Conservation (phyloP, 2,329 filamentous ascomycete genomes). For the Cephalotrichum gorgonifer region DNA sequence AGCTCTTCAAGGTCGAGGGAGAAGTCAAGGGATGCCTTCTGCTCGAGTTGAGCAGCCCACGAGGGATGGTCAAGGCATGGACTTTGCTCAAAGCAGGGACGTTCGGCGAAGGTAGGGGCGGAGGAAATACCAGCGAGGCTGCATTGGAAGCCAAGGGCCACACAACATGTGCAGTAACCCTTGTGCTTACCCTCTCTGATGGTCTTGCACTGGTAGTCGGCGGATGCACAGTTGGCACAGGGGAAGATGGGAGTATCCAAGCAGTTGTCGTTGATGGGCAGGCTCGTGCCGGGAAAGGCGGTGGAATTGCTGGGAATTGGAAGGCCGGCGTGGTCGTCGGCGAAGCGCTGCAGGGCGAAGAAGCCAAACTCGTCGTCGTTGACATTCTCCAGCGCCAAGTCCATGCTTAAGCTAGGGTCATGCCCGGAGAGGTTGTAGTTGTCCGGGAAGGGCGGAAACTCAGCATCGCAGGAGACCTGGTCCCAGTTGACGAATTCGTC, state of each 20-base stretch:
- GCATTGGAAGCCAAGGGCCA: slow-evolving; percentile 47
- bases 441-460: neutral
- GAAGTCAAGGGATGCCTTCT: neutral
- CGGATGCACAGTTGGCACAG: slow-evolving; percentile 40
- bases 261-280: slow-evolving; percentile 8
- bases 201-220: slow-evolving; percentile 48
- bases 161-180: slow-evolving; percentile 53
- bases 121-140: slow-evolving; percentile 38
- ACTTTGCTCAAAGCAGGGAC: neutral
- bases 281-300: slow-evolving; percentile 7
- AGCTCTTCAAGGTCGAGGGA: neutral
- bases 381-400: slow-evolving; percentile 43
- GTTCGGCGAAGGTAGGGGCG: neutral
- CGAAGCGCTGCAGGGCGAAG: slow-evolving; percentile 48
- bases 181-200: slow-evolving; percentile 49
- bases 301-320: slow-evolving; percentile 7
- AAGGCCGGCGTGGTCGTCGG: slow-evolving; percentile 24
- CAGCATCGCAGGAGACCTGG: slow-evolving; percentile 28
- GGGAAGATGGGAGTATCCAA: slow-evolving; percentile 35
- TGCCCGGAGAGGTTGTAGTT: slow-evolving; percentile 6
- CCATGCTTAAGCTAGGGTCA: slow-evolving; percentile 29
- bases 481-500: slow-evolving; percentile 59
- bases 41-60: slow-evolving; percentile 1
- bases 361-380: slow-evolving; percentile 51
- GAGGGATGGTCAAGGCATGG: neutral